Evolutionary conservation across 2,329 filamentous ascomycete genomes (phyloP).

Genomic region (Pestalotiopsis sp.): DNA sequence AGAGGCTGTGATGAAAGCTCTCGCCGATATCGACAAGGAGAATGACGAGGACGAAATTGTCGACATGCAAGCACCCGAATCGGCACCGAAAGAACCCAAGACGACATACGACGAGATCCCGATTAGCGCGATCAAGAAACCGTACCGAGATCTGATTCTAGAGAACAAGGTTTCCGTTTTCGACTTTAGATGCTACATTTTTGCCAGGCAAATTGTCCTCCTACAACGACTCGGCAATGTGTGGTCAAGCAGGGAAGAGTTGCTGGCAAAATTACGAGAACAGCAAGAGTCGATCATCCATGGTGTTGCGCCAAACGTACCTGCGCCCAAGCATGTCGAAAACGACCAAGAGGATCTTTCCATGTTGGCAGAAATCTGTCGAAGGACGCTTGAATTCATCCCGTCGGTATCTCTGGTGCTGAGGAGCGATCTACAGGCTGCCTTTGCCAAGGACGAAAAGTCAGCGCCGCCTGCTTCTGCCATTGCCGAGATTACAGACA

Average conservation of each 20-base stretch:
- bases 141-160: slow-evolving; percentile 89
- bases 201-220: slow-evolving; percentile 83
- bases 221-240: slow-evolving; percentile 83
- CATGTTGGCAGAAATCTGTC: slow-evolving; percentile 85
- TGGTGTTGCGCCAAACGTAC: slow-evolving; percentile 57
- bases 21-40: slow-evolving; percentile 42
- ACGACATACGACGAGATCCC: slow-evolving; percentile 59
- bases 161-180: slow-evolving; percentile 95
- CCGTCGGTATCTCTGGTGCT: slow-evolving; percentile 79
- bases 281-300: slow-evolving; percentile 62
- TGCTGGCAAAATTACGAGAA: slow-evolving; percentile 63
- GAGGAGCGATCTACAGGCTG: slow-evolving; percentile 74
- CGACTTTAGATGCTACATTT: slow-evolving; percentile 93
- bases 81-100: slow-evolving; percentile 25
- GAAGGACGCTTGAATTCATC: slow-evolving; percentile 81
- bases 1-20: slow-evolving; percentile 55
- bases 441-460: slow-evolving; percentile 46
- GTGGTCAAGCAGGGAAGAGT: slow-evolving; percentile 63
- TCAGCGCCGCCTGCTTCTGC: slow-evolving; percentile 34
- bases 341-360: slow-evolving; percentile 72
- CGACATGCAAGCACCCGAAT: slow-evolving; percentile 51
- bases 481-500: slow-evolving; percentile 65
- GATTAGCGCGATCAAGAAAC: slow-evolving; percentile 69
- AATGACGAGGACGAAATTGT: slow-evolving; percentile 45
- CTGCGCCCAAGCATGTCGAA: slow-evolving; percentile 52